Percentiles rank a stretch among this genome's conserved stretches.
Evolutionary conservation across 257 asterid genomes (phyloP).

Genomic region (Linaria vulgaris): DNA sequence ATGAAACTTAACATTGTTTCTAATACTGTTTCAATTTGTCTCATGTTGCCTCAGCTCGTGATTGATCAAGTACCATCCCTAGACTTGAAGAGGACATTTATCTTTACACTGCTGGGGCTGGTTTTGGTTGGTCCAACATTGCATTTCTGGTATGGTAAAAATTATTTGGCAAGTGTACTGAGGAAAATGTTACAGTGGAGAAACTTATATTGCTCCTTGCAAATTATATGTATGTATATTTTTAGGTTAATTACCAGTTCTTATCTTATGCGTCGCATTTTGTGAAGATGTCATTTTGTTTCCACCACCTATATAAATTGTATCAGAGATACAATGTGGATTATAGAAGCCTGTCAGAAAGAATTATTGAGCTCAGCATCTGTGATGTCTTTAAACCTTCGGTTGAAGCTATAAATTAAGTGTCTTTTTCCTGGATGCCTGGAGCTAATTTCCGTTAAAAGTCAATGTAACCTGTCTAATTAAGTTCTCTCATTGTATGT

Average conservation of each 20-base stretch:
- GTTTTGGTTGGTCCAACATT: conserved; percentile 91
- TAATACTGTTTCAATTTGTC: conserved; percentile 2
- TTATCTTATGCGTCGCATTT: conserved; percentile 6
- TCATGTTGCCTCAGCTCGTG: conserved; percentile 48
- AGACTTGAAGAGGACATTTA: conserved; percentile 73
- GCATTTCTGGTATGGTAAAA: conserved; percentile 73
- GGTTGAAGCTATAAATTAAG: not conserved
- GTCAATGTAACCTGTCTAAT: too few relatives aligned
- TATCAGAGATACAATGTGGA: not conserved
- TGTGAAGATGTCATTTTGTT: not conserved
- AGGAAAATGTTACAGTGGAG: conserved; percentile 1
- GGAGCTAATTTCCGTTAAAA: too few relatives aligned
- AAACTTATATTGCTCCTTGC: not conserved
- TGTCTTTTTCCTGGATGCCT: not conserved
- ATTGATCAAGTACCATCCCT: conserved; percentile 63
- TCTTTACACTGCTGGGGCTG: conserved; percentile 80
- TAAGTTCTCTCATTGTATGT: conserved; percentile 15
- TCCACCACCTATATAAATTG: not conserved
- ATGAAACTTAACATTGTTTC: conserved; percentile 3
- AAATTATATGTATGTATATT: not conserved
- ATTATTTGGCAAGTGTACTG: not conserved
- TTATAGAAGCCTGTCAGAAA: too few relatives aligned
- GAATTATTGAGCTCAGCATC: too few relatives aligned
- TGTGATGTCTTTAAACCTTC: not conserved
- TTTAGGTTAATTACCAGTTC: not conserved